Evolutionary conservation across 768 basidiomycete genomes (phyloP).

Genomic region (Saitozyma podzolica): DNA sequence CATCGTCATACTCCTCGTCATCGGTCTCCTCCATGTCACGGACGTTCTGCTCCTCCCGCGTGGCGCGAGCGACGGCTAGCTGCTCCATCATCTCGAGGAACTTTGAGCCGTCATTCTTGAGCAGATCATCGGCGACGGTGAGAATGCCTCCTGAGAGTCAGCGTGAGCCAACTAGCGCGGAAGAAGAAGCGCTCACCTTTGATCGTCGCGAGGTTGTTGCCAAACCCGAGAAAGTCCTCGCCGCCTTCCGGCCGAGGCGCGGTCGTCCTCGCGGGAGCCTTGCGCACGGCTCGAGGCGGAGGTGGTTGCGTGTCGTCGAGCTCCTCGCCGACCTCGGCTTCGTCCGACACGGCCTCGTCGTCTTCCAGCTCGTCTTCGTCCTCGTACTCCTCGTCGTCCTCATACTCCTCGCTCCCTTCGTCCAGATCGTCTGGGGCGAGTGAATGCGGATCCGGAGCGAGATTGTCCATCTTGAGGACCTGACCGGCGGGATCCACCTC

Average conservation of each 20-base stretch:
- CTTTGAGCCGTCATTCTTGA: slow-evolving; percentile 98
- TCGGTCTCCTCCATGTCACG: slow-evolving; percentile 64
- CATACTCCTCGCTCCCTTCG: slow-evolving; percentile 57
- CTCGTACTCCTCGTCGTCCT: slow-evolving; percentile 48
- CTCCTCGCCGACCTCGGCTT: slow-evolving; percentile 54
- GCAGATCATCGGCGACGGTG: slow-evolving; percentile 95
- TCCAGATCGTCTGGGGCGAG: slow-evolving; percentile 47
- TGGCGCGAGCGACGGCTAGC: slow-evolving; percentile 88
- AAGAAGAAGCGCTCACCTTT: slow-evolving; percentile 52
- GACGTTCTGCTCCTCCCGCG: slow-evolving; percentile 74
- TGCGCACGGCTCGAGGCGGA: slow-evolving; percentile 21
- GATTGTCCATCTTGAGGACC: slow-evolving; percentile 59
- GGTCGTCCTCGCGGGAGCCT: slow-evolving; percentile 26
- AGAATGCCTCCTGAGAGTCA: slow-evolving; percentile 77
- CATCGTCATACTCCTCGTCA: slow-evolving; percentile 63
- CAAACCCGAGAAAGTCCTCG: slow-evolving; percentile 78
- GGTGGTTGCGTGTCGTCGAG: slow-evolving; percentile 66
- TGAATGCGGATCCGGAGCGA: slow-evolving; percentile 41
- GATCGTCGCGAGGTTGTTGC: slow-evolving; percentile 73
- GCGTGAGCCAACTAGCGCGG: slow-evolving; percentile 33
- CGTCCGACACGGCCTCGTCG: slow-evolving; percentile 36
- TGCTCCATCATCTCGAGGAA: slow-evolving; percentile 99
- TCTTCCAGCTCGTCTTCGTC: slow-evolving; percentile 49
- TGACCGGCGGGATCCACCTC: slow-evolving; percentile 90
- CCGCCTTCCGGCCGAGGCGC: slow-evolving; percentile 32